A percentile compares a stretch with the other conserved stretches of the same genome.
Conservation (phyloP, 2,329 filamentous ascomycete genomes). For the Colletotrichum acutatum region DNA sequence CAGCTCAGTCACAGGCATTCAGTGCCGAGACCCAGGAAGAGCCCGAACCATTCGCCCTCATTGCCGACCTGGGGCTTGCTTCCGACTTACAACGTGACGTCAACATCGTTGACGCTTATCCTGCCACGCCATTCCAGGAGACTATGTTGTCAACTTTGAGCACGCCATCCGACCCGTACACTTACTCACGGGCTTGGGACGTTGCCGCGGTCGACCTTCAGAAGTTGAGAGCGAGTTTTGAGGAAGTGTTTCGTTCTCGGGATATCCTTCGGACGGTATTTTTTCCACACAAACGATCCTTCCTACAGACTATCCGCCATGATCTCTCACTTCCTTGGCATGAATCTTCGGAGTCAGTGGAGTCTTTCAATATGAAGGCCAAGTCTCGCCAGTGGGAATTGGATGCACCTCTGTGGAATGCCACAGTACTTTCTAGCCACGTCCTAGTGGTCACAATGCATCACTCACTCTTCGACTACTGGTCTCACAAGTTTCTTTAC, state of each 20-base stretch:
- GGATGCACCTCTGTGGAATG: not conserved
- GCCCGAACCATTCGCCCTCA: constrained; percentile 32
- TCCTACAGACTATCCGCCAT: not conserved
- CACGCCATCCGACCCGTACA: constrained; percentile 32
- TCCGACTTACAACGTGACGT: not conserved
- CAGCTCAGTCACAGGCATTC: not conserved
- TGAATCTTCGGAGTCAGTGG: not conserved
- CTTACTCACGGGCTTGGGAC: constrained; percentile 37
- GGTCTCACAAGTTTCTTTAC: constrained; percentile 44
- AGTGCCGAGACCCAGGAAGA: not conserved
- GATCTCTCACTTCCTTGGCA: not conserved
- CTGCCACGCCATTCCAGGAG: constrained; percentile 40
- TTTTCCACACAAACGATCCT: constrained; percentile 3
- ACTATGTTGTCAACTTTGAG: constrained; percentile 31
- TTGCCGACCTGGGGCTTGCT: not conserved
- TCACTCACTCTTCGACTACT: constrained; percentile 47
- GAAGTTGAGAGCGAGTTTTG: constrained; percentile 24
- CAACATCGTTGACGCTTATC: constrained; percentile 37
- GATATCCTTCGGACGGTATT: constrained; percentile 38
- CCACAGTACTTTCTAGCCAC: not conserved
- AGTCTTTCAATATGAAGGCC: not conserved
- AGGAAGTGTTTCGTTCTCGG: constrained; percentile 26
- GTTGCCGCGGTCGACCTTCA: constrained; percentile 22
- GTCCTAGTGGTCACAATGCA: constrained; percentile 44
- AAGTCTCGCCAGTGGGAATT: not conserved